A percentile compares a stretch with the other conserved stretches of the same genome.
Evolutionary conservation across 805 yeast genomes (phyloP).

Genomic region (Candida manassasensis): DNA sequence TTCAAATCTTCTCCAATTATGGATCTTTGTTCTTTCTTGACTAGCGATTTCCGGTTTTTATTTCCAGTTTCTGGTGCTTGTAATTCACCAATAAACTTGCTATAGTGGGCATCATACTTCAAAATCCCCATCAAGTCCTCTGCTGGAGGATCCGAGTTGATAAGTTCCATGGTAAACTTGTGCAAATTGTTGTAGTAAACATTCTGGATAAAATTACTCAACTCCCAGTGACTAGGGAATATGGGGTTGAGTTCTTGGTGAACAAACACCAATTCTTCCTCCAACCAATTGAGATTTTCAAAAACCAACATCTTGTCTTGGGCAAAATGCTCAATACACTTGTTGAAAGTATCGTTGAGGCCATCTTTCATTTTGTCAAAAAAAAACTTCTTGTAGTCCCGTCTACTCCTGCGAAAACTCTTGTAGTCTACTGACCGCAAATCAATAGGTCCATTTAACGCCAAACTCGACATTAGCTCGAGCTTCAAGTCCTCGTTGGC

Average conservation of each 20-base stretch:
- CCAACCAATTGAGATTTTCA: conserved; percentile 76
- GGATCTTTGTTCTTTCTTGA: conserved; percentile 43
- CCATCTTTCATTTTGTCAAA: conserved; percentile 53
- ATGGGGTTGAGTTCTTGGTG: conserved; percentile 51
- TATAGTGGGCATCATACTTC: conserved; percentile 69
- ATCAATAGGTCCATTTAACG: conserved; percentile 16
- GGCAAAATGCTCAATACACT: conserved; percentile 53
- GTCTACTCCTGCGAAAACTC: conserved; percentile 30
- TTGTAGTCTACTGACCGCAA: conserved; percentile 22
- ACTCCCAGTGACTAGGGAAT: conserved; percentile 73
- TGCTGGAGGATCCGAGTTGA: conserved; percentile 76
- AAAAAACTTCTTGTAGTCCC: conserved; percentile 63
- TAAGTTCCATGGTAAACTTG: conserved; percentile 55
- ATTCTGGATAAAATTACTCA: conserved; percentile 55
- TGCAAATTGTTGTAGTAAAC: conserved; percentile 68
- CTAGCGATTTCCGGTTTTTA: conserved; percentile 13
- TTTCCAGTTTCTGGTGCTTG: conserved; percentile 15
- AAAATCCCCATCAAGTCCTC: conserved; percentile 66
- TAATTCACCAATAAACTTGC: conserved; percentile 27
- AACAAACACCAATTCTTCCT: conserved; percentile 69
- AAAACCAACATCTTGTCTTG: conserved; percentile 53
- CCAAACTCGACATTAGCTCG: conserved; percentile 26
- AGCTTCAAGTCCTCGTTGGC: conserved; percentile 67
- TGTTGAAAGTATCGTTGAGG: conserved; percentile 61
- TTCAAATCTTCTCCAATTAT: conserved; percentile 69